Evolutionary conservation across 495 filamentous ascomycete species (phyloP), one percentile per base, ranked within the genome.

Genomic region (Penicillium salamii): DNA sequence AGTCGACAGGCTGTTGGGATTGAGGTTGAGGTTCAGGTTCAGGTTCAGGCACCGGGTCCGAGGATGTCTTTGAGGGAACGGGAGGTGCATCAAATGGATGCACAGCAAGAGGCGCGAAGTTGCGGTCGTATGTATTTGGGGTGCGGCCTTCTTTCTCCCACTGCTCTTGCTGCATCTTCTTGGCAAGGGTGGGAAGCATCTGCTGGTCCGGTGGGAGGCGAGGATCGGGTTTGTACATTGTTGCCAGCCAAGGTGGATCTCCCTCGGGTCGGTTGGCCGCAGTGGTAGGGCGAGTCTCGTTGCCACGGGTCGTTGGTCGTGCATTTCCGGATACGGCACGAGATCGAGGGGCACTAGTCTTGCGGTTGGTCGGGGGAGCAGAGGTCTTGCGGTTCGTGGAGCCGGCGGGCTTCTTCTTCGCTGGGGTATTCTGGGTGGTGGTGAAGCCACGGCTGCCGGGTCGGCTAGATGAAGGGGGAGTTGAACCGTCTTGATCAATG

Each of bases 221-320:
- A 31, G 93, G 93, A 64, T 98, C 93, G 3, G 93, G 95, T 59
- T 93, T 95, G 66, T 96, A 98, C 74, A 95, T 93, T 0, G 85
- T 85, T 14, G 91, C 84, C 67, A 97, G 81, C 93, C 95, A 97
- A 31, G 95, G 95, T 7, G 93, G 87, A 42, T 97, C 92, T 13
- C 93, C 95, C 71, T 97, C 95, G 11, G 91, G 92, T 28, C 85
- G 81, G 55, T 89, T 89, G 74, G 84, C 46, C 61, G 72, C 62
- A 66, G 81, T 76, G 64, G 77, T 63, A 69, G 75, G 77, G 68
- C 75, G 76, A 61, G 61, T 68, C 71, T 80, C 76, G 67, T 74
- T 76, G 70, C 78, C 75, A 55, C 83, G 76, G 8, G 87, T 88
- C 39, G 80, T 82, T 11, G 87, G 84, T 39, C 85, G 79, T 49